These are phyloP conservation scores for Gossypium raimondii DNA, from an alignment of 345 rosid species.

Conservation along the genomic window DNA sequence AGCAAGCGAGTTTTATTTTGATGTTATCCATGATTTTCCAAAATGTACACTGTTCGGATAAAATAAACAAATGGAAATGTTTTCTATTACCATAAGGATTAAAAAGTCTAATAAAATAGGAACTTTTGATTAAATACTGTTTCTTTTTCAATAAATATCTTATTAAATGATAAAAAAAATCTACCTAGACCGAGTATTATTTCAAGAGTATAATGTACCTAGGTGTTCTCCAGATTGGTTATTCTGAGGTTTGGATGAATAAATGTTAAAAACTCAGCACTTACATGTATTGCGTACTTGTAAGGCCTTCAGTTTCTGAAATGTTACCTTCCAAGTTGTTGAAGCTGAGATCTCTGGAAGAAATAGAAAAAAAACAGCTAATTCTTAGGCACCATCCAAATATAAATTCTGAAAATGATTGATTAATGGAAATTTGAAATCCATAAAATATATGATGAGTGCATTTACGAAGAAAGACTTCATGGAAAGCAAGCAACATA, in stretches of 20 bases:
- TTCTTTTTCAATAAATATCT: neutral
- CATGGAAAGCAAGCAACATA: neutral
- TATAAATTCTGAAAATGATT: neutral
- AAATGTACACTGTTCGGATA: neutral
- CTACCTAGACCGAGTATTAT: neutral
- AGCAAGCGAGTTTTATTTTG: neutral
- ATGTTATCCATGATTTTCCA: neutral
- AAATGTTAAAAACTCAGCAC: conserved; percentile 10
- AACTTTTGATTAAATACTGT: neutral
- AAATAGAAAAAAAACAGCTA: neutral
- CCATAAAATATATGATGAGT: neutral
- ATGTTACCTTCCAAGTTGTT: too few species aligned
- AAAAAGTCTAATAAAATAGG: neutral
- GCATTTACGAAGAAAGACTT: neutral
- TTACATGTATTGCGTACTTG: conserved; percentile 29
- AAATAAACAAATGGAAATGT: neutral
- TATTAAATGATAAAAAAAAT: neutral
- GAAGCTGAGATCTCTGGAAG: too few species aligned
- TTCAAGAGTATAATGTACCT: neutral
- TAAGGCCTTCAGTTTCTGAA: too few species aligned
- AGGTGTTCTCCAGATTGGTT: neutral
- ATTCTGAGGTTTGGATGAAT: neutral
- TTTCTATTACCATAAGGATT: neutral
- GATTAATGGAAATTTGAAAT: neutral
- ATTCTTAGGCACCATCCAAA: neutral